Evolutionary conservation across 202 grass and related monocot species (phyloP).

Genomic region (Schoenoplectus triqueter): DNA sequence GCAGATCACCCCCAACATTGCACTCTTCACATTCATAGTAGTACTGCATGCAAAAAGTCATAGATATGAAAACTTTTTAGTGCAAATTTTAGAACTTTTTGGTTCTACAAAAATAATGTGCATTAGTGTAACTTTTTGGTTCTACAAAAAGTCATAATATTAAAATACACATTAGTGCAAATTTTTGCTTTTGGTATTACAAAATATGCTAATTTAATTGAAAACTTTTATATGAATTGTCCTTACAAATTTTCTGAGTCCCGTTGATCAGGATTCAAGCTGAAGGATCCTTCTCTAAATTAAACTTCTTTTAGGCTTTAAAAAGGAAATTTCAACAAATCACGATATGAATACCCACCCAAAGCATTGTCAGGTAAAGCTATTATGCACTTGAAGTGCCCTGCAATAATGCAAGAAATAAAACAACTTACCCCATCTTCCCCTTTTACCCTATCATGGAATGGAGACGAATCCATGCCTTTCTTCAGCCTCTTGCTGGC

Average conservation of each 20-base stretch:
- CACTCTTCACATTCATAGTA: constrained; percentile 94
- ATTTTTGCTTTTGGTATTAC: not conserved
- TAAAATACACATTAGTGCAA: not conserved
- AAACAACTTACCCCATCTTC: constrained; percentile 85
- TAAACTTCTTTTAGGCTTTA: constrained; percentile 1
- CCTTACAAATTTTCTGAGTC: not conserved
- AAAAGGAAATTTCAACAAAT: not conserved
- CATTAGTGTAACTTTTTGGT: not conserved
- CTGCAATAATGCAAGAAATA: not conserved
- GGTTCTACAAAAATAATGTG: not conserved
- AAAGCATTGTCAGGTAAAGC: constrained; percentile 16
- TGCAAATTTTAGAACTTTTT: not conserved
- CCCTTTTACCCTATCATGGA: constrained; percentile 75
- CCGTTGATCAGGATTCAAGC: not conserved
- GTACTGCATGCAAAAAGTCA: constrained; percentile 66
- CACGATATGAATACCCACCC: not conserved
- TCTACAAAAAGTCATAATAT: constrained; percentile 41
- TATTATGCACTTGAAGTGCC: not conserved
- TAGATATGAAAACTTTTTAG: not conserved
- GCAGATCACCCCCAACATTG: constrained; percentile 91
- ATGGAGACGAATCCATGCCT: constrained; percentile 48
- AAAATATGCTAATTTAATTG: constrained; percentile 2
- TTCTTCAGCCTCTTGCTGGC: constrained; percentile 66
- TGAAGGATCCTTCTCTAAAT: not conserved
- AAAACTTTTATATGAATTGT: constrained; percentile 4